Percentiles rank a stretch among this genome's conserved stretches.
Evolutionary conservation across 1,139 yeast species (phyloP).

Genomic region (Geotrichum citri-aurantii): DNA sequence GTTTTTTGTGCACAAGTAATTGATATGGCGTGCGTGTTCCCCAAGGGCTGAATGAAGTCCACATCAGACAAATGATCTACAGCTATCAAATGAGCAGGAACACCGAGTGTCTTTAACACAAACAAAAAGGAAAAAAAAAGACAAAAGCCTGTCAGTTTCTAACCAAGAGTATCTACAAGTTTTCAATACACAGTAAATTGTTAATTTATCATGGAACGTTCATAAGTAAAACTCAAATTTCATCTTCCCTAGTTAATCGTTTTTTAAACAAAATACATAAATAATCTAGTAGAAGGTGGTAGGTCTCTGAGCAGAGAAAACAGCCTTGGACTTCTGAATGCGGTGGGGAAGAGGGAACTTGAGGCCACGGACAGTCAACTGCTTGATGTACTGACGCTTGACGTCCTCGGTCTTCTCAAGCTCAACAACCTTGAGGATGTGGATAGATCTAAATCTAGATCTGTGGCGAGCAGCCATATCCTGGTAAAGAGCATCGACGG

Average conservation of each 20-base stretch:
- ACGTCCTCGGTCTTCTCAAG: conserved; percentile 96
- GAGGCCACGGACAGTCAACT: conserved; percentile 91
- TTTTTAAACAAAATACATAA: conserved; percentile 14
- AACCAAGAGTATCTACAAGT: neutral
- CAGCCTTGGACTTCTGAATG: conserved; percentile 82
- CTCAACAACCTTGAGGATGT: conserved; percentile 94
- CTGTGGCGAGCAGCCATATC: conserved; percentile 99
- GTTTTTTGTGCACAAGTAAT: neutral
- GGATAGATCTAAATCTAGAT: conserved; percentile 99
- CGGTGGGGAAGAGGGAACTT: conserved; percentile 99
- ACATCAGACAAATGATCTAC: neutral
- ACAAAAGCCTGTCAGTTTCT: neutral
- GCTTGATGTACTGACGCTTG: conserved; percentile 98
- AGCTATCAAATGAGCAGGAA: neutral
- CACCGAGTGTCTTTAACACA: neutral
- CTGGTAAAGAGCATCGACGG: conserved; percentile 97
- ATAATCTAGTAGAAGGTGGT: conserved; percentile 80
- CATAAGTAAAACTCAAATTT: neutral
- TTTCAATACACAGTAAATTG: neutral
- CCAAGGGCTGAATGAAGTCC: neutral
- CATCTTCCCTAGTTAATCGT: conserved; percentile 5
- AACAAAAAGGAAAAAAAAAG: neutral
- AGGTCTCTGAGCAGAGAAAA: conserved; percentile 92
- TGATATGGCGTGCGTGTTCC: neutral
- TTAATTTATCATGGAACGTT: neutral